Percentiles rank a stretch among this genome's conserved stretches.
These are phyloP conservation scores for Eutypa lata DNA, from an alignment of 2,329 filamentous ascomycete species.

Conservation along the genomic window DNA sequence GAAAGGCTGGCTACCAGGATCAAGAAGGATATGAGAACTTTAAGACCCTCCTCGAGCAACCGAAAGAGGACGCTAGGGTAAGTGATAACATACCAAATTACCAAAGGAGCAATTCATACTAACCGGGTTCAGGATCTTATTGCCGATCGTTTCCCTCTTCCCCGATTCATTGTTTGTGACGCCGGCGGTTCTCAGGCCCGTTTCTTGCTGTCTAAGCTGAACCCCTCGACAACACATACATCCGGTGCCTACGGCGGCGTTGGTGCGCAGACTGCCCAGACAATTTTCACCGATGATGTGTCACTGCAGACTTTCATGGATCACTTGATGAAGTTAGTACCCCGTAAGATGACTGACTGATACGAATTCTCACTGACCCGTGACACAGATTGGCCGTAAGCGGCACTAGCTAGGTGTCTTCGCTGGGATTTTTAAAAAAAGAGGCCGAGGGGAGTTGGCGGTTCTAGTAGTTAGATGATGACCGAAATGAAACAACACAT, in stretches of 20 bases:
- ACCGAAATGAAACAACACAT: slow-evolving; percentile 1
- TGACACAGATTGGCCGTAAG: slow-evolving; percentile 55
- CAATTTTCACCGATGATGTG: slow-evolving; percentile 98
- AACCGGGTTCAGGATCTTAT: slow-evolving; percentile 72
- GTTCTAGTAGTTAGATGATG: slow-evolving; percentile 1
- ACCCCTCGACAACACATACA: slow-evolving; percentile 95
- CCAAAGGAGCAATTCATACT: slow-evolving; percentile 16
- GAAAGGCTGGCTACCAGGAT: slow-evolving; percentile 95
- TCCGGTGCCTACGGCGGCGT: slow-evolving; percentile 88
- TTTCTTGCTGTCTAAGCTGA: slow-evolving; percentile 94
- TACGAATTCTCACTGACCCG: slow-evolving; percentile 10
- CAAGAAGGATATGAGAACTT: slow-evolving; percentile 99
- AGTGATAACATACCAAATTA: slow-evolving; percentile 31
- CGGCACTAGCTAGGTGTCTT: slow-evolving; percentile 51
- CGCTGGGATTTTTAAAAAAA: not conserved
- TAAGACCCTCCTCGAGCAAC: slow-evolving; percentile 78
- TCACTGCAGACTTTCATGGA: slow-evolving; percentile 99
- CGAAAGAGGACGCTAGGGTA: slow-evolving; percentile 94
- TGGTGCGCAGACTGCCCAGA: slow-evolving; percentile 82
- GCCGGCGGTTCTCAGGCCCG: slow-evolving; percentile 97
- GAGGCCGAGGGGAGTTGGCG: not conserved
- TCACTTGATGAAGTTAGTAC: slow-evolving; percentile 92
- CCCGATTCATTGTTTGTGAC: slow-evolving; percentile 97
- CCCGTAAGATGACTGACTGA: not conserved
- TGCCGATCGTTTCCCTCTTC: slow-evolving; percentile 94